Base-by-base conservation (phyloP, 2,329 filamentous ascomycete species). In the Pseudogymnoascus sp. region DNA sequence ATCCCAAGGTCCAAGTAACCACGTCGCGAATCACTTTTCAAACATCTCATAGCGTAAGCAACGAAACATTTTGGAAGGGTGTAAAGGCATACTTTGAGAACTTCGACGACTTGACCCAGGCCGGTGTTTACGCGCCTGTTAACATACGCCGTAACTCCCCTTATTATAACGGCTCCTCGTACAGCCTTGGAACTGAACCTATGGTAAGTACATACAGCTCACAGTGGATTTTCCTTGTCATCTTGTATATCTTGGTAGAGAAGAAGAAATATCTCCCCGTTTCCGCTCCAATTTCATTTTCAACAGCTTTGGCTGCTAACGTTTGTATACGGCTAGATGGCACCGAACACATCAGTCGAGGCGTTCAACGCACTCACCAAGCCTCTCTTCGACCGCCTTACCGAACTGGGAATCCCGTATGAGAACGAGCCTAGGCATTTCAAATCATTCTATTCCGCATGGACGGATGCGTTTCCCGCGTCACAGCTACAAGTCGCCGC, bases 11-110 rank as follows among this genome's bases (percentile, higher is more conserved):
- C 0, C 71, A 71, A 0, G 74, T 75, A 1, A 67, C 71, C 2
- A 72, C 75, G 4, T 71, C 77, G 0, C 72, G 75, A 21, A 80
- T 79, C 16, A 73, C 80, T 1, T 72, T 84, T 3, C 73, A 76
- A 0, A 80, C 79, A 16, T 75, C 80, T 60, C 73, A 81, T 5
- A 75, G 75, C 0, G 70, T 75, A 3, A 75, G 82, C 6, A 79
- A 81, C 0, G 70, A 74, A 0, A 72, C 84, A 0, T 78, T 79
- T n/a, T 80, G 82, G 59, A 75, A 76, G 0, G 84, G 82, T 8
- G 73, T 84, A 4, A 80, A 80, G n/a, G 79, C 80, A 1, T 83
- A 81, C 68, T 78, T 80, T 28, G 69, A 71, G 25, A 71, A 84
- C 31, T 75, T 76, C 1, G 71, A 73, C 0, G 78, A 77, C 0